Percentiles rank a stretch among this genome's conserved stretches.
Conservation (phyloP, 2,329 filamentous ascomycete genomes). For the Neoscytalidium dimidiatum region DNA sequence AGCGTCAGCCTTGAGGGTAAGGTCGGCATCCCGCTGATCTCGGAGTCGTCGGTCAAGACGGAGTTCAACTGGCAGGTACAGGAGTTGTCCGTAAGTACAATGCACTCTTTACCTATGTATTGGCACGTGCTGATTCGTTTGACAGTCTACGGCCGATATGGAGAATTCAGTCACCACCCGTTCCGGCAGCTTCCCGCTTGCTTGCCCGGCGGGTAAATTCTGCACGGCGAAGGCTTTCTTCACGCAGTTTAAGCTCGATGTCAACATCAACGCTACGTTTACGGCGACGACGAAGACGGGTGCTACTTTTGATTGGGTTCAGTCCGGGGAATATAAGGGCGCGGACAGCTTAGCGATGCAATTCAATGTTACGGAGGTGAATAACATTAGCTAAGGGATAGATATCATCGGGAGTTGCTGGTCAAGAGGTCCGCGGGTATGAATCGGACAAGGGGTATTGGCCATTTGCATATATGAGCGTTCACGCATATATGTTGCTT, state of each 20-base stretch:
- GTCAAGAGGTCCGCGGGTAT: not conserved
- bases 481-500: too few relatives aligned
- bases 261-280: not conserved
- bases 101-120: fast-evolving
- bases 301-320: not conserved
- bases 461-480: too few relatives aligned
- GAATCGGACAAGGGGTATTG: too few relatives aligned
- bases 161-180: not conserved
- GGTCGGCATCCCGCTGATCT: not conserved
- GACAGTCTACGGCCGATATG: not conserved
- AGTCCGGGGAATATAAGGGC: not conserved
- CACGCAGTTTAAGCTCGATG: not conserved
- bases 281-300: not conserved
- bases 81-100: not conserved
- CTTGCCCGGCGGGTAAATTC: not conserved
- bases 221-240: not conserved
- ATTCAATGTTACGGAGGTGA: not conserved
- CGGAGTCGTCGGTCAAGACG: not conserved
- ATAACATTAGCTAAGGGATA: not conserved
- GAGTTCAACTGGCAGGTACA: not conserved
- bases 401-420: not conserved
- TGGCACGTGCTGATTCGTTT: not conserved
- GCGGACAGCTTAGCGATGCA: not conserved
- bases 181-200: not conserved
- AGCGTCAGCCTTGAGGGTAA: not conserved